Base-by-base conservation (phyloP, 352 stramenopile genomes). In the Phytophthora crassamura region DNA sequence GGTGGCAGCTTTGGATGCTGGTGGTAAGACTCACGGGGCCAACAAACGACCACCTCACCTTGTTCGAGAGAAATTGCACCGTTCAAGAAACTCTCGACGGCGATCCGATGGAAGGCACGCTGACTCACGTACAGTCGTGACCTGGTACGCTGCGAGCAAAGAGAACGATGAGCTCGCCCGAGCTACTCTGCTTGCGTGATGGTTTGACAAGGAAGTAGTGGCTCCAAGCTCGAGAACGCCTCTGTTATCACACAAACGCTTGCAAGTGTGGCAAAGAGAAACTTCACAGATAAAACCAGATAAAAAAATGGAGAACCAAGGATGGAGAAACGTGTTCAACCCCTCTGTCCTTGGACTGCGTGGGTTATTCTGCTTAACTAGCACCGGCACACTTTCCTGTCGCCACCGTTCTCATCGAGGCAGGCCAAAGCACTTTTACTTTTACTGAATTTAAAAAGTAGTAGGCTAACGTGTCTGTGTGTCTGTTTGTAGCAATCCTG, bases 1-100 rank as follows among this genome's bases (percentile, higher is more conserved):
- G 22, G 38, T 33, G 4, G n/a, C 39, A 30, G n/a, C 38, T 14
- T n/a, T 15, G 11, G 39, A 36, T 33, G 5, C 33, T 4, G 33
- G 20, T n/a, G 11, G 5, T 7, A 51, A 36, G 14, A 40, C 43
- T 9, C 18, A 47, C 12, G 11, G 7, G 12, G 10, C 28, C 20
- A 16, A 58, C 8, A 6, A 57, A 46, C 36, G 48, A 54, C 11
- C n/a, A 56, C 5, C 49, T 63, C 36, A 63, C 51, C 2, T 57
- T 43, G 7, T 68, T 68, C 22, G 39, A 67, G n/a, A 7, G 20
- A 34, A 60, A 67, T 18, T 67, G 59, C 12, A 46, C 39, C 40
- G 12, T 67, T 67, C 32, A 38, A 15, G 8, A 46, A 41, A 11
- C 11, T 67, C 1, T 60, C n/a, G n/a, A 39, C 7, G 25, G 70